A percentile compares a stretch with the other conserved stretches of the same genome.
Conservation (phyloP, 2,329 filamentous ascomycete genomes). For the Pseudophaeomoniella oleicola region DNA sequence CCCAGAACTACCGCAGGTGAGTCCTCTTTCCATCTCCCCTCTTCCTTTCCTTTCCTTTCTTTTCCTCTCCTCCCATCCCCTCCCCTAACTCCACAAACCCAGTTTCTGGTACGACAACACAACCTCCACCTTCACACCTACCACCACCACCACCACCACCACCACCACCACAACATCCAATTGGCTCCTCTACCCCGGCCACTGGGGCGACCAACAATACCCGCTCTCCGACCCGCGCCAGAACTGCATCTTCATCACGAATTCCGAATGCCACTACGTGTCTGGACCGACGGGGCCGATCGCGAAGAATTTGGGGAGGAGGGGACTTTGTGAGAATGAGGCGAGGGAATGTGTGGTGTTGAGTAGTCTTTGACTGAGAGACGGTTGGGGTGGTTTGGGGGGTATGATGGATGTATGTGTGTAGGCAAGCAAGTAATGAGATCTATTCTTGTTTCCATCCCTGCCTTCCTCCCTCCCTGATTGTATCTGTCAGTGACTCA, state of each 20-base stretch:
- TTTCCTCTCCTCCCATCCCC: neutral
- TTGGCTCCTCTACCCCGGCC: slow-evolving; percentile 42
- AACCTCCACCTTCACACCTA: slow-evolving; percentile 10
- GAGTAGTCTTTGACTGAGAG: neutral
- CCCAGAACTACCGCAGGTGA: neutral
- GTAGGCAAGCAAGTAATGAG: too few relatives aligned
- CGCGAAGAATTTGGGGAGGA: slow-evolving; percentile 43
- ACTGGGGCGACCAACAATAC: slow-evolving; percentile 50
- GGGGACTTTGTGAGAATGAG: slow-evolving; percentile 36
- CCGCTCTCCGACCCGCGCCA: slow-evolving; percentile 30
- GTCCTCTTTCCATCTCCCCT: neutral
- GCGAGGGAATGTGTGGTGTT: neutral
- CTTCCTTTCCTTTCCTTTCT: neutral
- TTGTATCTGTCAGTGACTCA: too few relatives aligned
- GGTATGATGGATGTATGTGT: too few relatives aligned
- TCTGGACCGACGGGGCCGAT: slow-evolving; percentile 47
- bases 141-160: slow-evolving; percentile 20
- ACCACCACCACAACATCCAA: slow-evolving; percentile 31
- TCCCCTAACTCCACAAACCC: neutral
- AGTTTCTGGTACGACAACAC: slow-evolving; percentile 27
- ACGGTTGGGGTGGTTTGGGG: too few relatives aligned
- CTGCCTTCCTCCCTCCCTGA: too few relatives aligned
- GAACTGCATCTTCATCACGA: slow-evolving; percentile 20
- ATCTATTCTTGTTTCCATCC: too few relatives aligned
- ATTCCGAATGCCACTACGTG: slow-evolving; percentile 39